Percentiles rank a stretch among this genome's conserved stretches.
Conservation (phyloP, 2,329 filamentous ascomycete genomes). For the Beauveria caledonica region DNA sequence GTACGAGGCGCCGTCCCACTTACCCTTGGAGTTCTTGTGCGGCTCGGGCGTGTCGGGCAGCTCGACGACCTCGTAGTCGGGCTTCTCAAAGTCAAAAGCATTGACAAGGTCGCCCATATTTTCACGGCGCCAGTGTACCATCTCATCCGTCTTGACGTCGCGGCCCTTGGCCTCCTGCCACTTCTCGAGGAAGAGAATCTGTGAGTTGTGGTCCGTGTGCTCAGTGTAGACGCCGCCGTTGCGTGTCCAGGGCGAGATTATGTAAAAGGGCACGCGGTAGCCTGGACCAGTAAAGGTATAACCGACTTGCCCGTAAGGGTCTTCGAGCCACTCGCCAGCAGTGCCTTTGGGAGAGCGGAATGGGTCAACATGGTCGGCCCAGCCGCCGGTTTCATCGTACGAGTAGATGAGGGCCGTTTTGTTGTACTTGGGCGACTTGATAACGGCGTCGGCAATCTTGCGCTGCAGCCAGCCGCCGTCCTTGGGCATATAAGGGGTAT, state of each 20-base stretch:
- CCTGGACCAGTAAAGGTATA: constrained; percentile 25
- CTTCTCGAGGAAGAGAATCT: constrained; percentile 45
- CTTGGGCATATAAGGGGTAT: constrained; percentile 42
- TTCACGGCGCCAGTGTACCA: constrained; percentile 23
- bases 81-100: constrained; percentile 38
- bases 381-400: constrained; percentile 42
- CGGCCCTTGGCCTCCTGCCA: constrained; percentile 33
- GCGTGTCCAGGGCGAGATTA: constrained; percentile 48
- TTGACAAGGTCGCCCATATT: constrained; percentile 28
- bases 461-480: constrained; percentile 49
- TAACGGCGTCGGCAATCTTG: constrained; percentile 42
- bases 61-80: constrained; percentile 38
- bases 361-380: constrained; percentile 46
- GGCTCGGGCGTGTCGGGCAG: constrained; percentile 37
- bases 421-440: constrained; percentile 38
- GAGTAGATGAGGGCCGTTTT: constrained; percentile 40
- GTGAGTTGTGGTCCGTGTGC: constrained; percentile 46
- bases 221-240: constrained; percentile 46
- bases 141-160: constrained; percentile 27
- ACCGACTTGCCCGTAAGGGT: constrained; percentile 32
- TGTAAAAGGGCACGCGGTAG: constrained; percentile 45
- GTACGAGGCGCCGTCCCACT: constrained; percentile 35
- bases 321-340: constrained; percentile 42
- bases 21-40: constrained; percentile 31
- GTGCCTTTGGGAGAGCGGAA: constrained; percentile 41